phyloP scores from a whole-genome alignment of 2,329 filamentous ascomycete genomes.

The Hirsutella minnesotensis region DNA sequence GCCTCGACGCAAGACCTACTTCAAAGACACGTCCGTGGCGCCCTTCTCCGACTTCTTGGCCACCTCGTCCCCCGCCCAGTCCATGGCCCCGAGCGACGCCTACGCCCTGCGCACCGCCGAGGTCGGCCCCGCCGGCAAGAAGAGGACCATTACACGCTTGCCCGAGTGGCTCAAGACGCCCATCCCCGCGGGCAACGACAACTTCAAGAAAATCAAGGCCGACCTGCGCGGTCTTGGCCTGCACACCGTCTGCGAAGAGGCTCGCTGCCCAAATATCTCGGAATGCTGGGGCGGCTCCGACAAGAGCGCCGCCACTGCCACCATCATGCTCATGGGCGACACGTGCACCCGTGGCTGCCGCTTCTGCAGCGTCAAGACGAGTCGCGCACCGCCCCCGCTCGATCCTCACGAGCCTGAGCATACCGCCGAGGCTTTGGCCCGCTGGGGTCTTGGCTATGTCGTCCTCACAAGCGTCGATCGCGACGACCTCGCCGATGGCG shows the following conservation, averaged over 20 bases:
- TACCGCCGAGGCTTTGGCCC: conserved; percentile 79
- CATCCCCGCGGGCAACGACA: conserved; percentile 67
- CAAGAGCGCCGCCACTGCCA: conserved; percentile 86
- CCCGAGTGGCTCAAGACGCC: conserved; percentile 95
- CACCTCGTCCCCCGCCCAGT: conserved; percentile 23
- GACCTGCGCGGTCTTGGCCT: conserved; percentile 81
- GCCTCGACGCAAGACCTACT: conserved; percentile 35
- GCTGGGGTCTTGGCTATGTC: conserved; percentile 94
- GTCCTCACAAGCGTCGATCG: conserved; percentile 90
- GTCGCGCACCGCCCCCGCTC: conserved; percentile 59
- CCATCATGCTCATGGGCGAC: conserved; percentile 99
- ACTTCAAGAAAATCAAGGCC: conserved; percentile 90
- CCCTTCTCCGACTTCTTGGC: conserved; percentile 47
- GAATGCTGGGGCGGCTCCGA: conserved; percentile 93
- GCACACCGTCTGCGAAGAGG: conserved; percentile 96
- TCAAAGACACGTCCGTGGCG: conserved; percentile 45
- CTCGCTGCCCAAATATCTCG: conserved; percentile 90
- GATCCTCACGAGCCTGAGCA: conserved; percentile 96
- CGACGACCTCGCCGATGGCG: conserved; percentile 82
- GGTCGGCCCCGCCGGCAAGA: conserved; percentile 51
- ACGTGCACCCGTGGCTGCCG: conserved; percentile 93
- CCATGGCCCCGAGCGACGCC: conserved; percentile 40
- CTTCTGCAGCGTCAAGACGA: conserved; percentile 96
- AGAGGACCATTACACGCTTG: conserved; percentile 58
- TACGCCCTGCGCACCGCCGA: conserved; percentile 50